Evolutionary conservation across 1,284 basidiomycete genomes (phyloP).

Genomic region (Tilletia indica): DNA sequence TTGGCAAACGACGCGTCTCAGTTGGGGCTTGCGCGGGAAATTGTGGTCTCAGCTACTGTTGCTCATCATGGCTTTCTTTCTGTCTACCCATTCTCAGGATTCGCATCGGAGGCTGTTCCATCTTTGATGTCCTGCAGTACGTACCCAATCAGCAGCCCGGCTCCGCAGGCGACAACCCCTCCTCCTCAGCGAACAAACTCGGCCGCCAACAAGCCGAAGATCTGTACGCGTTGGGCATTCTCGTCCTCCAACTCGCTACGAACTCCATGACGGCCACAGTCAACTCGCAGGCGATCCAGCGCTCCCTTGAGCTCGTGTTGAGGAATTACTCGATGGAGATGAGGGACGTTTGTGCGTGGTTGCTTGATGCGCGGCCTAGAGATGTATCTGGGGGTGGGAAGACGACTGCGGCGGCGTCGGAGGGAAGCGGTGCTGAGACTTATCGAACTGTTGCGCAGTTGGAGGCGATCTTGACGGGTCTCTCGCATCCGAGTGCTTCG

Average conservation of each 20-base stretch:
- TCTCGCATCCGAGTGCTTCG: neutral
- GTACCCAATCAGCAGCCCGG: slow-evolving; percentile 28
- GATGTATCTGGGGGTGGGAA: too few relatives aligned
- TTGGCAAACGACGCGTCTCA: too few relatives aligned
- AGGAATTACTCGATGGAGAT: slow-evolving; percentile 77
- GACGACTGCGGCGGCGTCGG: neutral
- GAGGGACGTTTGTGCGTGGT: slow-evolving; percentile 74
- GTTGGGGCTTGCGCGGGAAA: neutral
- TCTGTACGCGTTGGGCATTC: slow-evolving; percentile 76
- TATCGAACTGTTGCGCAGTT: neutral
- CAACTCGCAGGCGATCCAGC: slow-evolving; percentile 65
- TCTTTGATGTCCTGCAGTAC: slow-evolving; percentile 52
- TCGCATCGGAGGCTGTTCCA: slow-evolving; percentile 44
- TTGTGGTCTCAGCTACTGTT: too few relatives aligned
- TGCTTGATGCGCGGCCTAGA: slow-evolving; percentile 59
- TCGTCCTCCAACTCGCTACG: slow-evolving; percentile 79
- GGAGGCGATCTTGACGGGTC: neutral
- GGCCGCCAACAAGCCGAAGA: slow-evolving; percentile 71
- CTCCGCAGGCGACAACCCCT: neutral
- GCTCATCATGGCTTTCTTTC: neutral
- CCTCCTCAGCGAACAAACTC: slow-evolving; percentile 20
- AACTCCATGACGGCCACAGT: slow-evolving; percentile 65
- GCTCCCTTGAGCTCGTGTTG: slow-evolving; percentile 71
- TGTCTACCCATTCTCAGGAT: slow-evolving; percentile 26
- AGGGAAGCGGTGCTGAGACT: neutral